A percentile compares a stretch with the other conserved stretches of the same genome.
Evolutionary conservation across 2,329 filamentous ascomycete genomes (phyloP).

Genomic region (Talaromyces sp.): DNA sequence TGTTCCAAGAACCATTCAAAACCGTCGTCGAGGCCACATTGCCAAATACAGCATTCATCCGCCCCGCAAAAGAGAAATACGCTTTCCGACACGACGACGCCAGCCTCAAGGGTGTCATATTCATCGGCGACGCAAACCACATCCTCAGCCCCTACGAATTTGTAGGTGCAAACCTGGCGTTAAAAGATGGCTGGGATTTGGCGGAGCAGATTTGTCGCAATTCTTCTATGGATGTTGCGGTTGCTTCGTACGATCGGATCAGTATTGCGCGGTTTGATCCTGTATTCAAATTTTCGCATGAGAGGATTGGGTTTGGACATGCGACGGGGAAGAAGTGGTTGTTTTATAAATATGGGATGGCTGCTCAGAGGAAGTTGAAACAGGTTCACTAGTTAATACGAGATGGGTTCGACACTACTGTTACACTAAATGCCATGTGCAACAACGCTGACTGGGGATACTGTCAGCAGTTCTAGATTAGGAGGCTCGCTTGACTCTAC

Average conservation of each 20-base stretch:
- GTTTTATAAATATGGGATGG: conserved; percentile 17
- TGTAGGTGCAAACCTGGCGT: conserved; percentile 49
- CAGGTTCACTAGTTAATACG: neutral
- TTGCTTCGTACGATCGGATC: conserved; percentile 36
- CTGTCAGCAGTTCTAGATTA: neutral
- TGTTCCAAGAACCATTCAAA: conserved; percentile 45
- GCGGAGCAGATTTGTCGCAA: conserved; percentile 41
- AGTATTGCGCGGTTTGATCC: conserved; percentile 34
- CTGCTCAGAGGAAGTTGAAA: conserved; percentile 13
- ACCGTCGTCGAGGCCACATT: conserved; percentile 44
- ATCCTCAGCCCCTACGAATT: conserved; percentile 51
- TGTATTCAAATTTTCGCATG: conserved; percentile 12
- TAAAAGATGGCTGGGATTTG: conserved; percentile 49
- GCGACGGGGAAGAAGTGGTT: conserved; percentile 12
- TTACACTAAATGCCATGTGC: neutral
- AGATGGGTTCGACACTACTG: neutral
- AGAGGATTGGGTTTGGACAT: conserved; percentile 12
- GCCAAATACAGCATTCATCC: conserved; percentile 35
- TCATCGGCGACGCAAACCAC: conserved; percentile 53
- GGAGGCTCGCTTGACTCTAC: neutral
- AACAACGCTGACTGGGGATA: neutral
- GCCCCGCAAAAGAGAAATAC: conserved; percentile 47
- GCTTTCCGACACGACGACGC: conserved; percentile 43
- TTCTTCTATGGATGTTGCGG: conserved; percentile 27
- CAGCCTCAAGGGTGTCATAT: conserved; percentile 35